These are phyloP conservation scores for Phaeotremella skinneri DNA, from an alignment of 768 basidiomycete genomes.

Conservation along the genomic window DNA sequence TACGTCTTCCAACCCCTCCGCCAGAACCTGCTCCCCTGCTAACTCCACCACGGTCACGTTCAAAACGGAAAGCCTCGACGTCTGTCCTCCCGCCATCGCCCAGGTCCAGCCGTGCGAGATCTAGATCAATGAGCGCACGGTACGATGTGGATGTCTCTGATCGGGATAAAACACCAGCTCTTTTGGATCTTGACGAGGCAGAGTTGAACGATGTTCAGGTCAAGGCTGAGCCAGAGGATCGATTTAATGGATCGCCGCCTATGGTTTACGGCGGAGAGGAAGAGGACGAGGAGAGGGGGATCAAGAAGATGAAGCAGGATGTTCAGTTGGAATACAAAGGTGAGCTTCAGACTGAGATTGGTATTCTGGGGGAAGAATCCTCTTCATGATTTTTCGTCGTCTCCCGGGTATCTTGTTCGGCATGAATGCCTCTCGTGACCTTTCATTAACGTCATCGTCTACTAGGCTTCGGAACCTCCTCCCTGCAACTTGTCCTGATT, in stretches of 20 bases:
- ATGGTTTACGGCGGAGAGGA: constrained; percentile 11
- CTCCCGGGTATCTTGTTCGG: neutral
- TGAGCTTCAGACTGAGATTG: constrained; percentile 9
- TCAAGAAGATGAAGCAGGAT: constrained; percentile 49
- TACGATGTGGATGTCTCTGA: neutral
- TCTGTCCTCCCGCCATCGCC: constrained; percentile 6
- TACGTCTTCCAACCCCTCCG: constrained; percentile 17
- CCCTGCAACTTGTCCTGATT: constrained; percentile 49
- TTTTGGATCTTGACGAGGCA: neutral
- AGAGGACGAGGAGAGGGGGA: constrained; percentile 26
- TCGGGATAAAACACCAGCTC: constrained; percentile 6
- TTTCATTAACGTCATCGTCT: neutral
- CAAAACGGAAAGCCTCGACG: constrained; percentile 17
- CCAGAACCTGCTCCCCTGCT: constrained; percentile 18
- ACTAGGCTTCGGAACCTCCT: constrained; percentile 49
- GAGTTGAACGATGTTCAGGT: neutral
- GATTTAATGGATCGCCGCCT: neutral
- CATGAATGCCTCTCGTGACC: neutral
- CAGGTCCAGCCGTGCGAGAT: constrained; percentile 7
- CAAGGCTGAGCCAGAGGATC: constrained; percentile 4
- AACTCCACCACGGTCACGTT: constrained; percentile 11
- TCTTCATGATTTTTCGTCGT: neutral
- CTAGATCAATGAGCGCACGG: constrained; percentile 13
- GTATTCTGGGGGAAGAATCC: neutral
- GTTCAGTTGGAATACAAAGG: constrained; percentile 47